phyloP scores from a whole-genome alignment of 192 early-diverging fungal species.

The Backusella tarrabulga region DNA sequence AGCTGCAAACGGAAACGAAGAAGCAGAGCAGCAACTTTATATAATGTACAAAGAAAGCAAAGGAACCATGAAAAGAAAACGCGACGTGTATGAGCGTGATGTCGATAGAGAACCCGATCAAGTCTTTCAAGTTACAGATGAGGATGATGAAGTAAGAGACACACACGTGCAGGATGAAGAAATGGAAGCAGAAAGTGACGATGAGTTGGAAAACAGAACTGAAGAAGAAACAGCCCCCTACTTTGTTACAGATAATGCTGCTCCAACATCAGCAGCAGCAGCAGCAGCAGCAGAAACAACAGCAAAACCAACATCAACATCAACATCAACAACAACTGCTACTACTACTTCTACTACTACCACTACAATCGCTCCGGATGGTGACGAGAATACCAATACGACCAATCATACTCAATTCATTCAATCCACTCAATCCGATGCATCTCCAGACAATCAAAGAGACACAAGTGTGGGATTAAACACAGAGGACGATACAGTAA shows the following conservation, averaged over 20 bases:
- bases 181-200: neutral
- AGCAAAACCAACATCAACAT: too few species aligned
- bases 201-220: neutral
- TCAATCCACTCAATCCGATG: neutral
- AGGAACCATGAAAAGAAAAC: neutral
- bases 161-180: neutral
- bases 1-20: neutral
- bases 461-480: neutral
- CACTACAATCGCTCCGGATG: neutral
- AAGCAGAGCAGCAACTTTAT: neutral
- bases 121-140: neutral
- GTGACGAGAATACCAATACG: neutral
- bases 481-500: neutral
- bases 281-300: too few species aligned
- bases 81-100: neutral
- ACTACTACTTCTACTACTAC: neutral
- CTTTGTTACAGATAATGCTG: neutral
- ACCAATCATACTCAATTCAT: neutral
- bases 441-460: neutral
- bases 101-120: neutral
- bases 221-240: neutral
- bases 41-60: slow-evolving; percentile 2
- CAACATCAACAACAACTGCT: too few species aligned
- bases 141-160: neutral
- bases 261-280: too few species aligned